Percentiles rank a stretch among this genome's conserved stretches.
Conservation (phyloP, 1,284 basidiomycete genomes). For the Fomitiporia mediterranea region DNA sequence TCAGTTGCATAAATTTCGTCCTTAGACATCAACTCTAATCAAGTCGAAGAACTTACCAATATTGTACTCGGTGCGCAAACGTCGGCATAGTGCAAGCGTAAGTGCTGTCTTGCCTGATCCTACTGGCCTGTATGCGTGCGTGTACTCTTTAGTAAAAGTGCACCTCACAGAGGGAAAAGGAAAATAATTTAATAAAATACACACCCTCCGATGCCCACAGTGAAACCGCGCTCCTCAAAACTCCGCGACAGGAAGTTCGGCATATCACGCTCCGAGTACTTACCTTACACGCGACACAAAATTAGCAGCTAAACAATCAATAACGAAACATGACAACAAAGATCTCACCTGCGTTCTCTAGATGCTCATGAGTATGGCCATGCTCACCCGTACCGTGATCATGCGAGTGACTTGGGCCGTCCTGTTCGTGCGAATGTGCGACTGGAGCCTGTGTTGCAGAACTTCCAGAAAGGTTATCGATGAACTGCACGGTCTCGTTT, state of each 20-base stretch:
- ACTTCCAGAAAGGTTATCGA: constrained; percentile 53
- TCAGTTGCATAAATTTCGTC: too few species aligned
- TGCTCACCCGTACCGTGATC: constrained; percentile 57
- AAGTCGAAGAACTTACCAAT: too few species aligned
- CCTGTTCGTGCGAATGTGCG: constrained; percentile 39
- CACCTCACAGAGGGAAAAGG: background rate
- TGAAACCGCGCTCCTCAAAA: constrained; percentile 93
- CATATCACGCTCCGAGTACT: constrained; percentile 88
- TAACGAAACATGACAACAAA: background rate
- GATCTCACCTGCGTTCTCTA: constrained; percentile 78
- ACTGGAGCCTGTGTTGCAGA: constrained; percentile 28
- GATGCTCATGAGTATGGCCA: constrained; percentile 87
- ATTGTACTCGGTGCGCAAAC: constrained; percentile 80
- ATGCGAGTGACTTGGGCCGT: constrained; percentile 40
- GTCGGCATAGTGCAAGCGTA: constrained; percentile 87
- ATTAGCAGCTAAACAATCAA: constrained; percentile 21
- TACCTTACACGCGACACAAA: constrained; percentile 50
- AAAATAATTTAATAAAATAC: too few species aligned
- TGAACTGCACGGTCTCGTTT: constrained; percentile 53
- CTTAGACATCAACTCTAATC: too few species aligned
- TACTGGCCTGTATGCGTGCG: constrained; percentile 62
- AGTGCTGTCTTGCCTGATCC: constrained; percentile 98
- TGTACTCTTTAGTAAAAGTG: background rate
- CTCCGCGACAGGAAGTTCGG: constrained; percentile 84
- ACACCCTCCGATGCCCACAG: constrained; percentile 94